Percentiles rank a stretch among this genome's conserved stretches.
phyloP scores from a whole-genome alignment of 441 rosid genomes.

The Geranium incanum region DNA sequence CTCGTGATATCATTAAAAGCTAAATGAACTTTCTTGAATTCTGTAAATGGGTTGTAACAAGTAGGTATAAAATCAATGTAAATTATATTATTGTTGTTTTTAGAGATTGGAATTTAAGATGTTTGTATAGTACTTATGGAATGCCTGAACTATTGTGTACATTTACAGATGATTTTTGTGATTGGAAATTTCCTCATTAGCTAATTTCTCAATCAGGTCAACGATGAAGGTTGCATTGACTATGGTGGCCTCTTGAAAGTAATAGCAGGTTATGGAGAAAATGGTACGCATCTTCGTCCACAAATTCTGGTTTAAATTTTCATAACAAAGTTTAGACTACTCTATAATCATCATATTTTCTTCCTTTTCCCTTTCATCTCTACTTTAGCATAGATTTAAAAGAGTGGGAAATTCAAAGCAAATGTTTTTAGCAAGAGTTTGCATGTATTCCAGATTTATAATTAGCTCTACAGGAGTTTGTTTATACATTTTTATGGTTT shows the following conservation, averaged over 20 bases:
- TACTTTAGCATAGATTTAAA: too few species aligned
- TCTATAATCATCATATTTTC: neutral
- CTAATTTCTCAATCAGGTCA: conserved; percentile 37
- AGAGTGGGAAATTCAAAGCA: too few species aligned
- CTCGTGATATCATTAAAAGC: neutral
- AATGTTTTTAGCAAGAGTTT: too few species aligned
- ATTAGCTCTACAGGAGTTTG: neutral
- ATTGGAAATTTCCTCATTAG: conserved; percentile 8
- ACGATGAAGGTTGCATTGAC: conserved; percentile 47
- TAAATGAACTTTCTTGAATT: neutral
- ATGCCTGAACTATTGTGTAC: neutral
- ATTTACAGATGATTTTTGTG: conserved; percentile 7
- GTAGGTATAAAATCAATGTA: neutral
- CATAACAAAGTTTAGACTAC: neutral
- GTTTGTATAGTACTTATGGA: neutral
- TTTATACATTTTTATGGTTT: neutral
- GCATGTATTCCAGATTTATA: neutral
- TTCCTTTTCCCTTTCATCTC: neutral
- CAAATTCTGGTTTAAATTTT: neutral
- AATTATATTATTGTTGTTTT: neutral
- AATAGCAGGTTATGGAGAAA: conserved; percentile 45
- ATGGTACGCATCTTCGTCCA: conserved; percentile 31
- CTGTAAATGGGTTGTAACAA: neutral
- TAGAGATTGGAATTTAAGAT: neutral
- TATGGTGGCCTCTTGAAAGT: conserved; percentile 59